These are phyloP conservation scores for Penicillium sp. DNA, from an alignment of 2,329 filamentous ascomycete genomes.

Conservation along the genomic window DNA sequence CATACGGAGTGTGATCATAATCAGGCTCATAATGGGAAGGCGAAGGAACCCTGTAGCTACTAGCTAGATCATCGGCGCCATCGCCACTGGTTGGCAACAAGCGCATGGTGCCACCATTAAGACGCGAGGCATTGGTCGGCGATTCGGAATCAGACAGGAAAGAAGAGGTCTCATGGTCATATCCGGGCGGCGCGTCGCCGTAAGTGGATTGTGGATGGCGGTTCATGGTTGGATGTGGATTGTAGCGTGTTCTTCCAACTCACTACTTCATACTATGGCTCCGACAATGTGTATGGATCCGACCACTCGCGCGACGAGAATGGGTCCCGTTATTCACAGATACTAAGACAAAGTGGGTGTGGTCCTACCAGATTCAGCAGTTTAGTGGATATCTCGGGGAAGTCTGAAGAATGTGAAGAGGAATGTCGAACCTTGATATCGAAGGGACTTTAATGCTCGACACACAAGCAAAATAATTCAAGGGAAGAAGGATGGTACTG, in stretches of 20 bases:
- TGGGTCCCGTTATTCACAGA: neutral
- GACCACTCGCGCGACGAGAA: conserved; percentile 3
- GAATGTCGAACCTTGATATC: neutral
- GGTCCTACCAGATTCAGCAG: conserved; percentile 10
- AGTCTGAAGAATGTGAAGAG: conserved; percentile 11
- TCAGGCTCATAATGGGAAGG: conserved; percentile 30
- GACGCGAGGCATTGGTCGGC: conserved; percentile 24
- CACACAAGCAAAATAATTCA: conserved; percentile 3
- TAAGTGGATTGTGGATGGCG: conserved; percentile 36
- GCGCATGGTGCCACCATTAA: conserved; percentile 46
- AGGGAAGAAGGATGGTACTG: neutral
- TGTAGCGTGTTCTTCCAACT: conserved; percentile 9
- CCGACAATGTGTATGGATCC: neutral
- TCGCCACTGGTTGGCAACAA: conserved; percentile 44
- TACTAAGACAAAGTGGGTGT: conserved; percentile 6
- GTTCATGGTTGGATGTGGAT: conserved; percentile 26
- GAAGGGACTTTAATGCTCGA: neutral
- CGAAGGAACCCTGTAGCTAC: conserved; percentile 27
- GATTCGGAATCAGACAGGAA: conserved; percentile 34
- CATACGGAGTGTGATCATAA: conserved; percentile 40
- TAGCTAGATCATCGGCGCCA: conserved; percentile 35
- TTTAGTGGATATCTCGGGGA: conserved; percentile 9
- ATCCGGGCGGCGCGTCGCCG: conserved; percentile 46
- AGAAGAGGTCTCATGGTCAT: conserved; percentile 34
- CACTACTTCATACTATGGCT: conserved; percentile 20